These are phyloP conservation scores for Raphanus hybrid DNA, from an alignment of 441 rosid species.

Conservation along the genomic window DNA sequence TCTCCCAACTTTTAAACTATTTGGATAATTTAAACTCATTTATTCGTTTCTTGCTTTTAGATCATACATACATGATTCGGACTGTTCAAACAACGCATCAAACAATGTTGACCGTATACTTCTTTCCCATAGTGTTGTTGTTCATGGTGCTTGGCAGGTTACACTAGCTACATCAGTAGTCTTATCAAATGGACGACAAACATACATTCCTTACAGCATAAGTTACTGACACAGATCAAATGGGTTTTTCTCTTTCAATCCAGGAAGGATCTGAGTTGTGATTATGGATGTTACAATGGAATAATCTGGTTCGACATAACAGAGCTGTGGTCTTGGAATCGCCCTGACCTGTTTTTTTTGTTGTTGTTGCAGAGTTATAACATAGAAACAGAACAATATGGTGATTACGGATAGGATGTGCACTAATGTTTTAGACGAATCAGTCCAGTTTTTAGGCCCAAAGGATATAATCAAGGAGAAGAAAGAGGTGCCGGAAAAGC, in stretches of 20 bases:
- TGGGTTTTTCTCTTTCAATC: not conserved
- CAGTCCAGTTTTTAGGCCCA: constrained; percentile 77
- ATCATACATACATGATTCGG: constrained; percentile 97
- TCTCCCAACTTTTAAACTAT: not conserved
- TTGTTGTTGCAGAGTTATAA: constrained; percentile 66
- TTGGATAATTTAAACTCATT: constrained; percentile 12
- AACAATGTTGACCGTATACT: constrained; percentile 97
- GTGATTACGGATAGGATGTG: constrained; percentile 96
- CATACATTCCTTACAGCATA: constrained; percentile 87
- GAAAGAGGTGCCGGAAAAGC: constrained; percentile 45
- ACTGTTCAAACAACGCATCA: constrained; percentile 88
- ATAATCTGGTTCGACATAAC: not conserved
- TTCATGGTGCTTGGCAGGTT: constrained; percentile 99
- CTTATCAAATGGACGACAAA: constrained; percentile 90
- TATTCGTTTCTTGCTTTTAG: constrained; percentile 45
- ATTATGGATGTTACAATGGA: not conserved
- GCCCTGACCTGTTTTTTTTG: not conserved
- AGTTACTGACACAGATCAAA: constrained; percentile 39
- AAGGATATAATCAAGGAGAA: constrained; percentile 53
- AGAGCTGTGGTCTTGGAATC: not conserved
- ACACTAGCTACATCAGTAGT: constrained; percentile 84
- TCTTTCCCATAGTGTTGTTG: constrained; percentile 93
- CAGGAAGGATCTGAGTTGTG: not conserved
- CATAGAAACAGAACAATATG: constrained; percentile 77
- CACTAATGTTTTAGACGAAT: constrained; percentile 90